phyloP scores from a whole-genome alignment of 495 filamentous ascomycete species.

The Aspergillus kassunensis region DNA sequence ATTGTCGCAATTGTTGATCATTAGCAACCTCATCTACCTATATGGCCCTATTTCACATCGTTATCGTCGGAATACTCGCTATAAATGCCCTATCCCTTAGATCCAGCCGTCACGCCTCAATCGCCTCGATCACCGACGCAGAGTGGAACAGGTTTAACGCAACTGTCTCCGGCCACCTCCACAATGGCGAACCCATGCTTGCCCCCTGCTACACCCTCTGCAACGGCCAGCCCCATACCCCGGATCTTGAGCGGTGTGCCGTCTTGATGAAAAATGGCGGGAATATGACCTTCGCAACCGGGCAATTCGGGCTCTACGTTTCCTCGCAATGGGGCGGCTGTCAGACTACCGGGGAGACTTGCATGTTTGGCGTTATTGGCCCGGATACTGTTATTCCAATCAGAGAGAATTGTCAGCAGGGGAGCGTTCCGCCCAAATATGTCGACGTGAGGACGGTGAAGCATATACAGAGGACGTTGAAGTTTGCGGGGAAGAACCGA shows the following conservation, averaged over 20 bases:
- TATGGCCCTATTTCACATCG: background rate
- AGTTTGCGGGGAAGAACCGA: slow-evolving; percentile 24
- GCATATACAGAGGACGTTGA: slow-evolving; percentile 5
- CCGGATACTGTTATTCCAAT: background rate
- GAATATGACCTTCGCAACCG: background rate
- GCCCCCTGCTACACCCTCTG: slow-evolving; percentile 7
- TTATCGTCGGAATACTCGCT: background rate
- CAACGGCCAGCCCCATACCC: background rate
- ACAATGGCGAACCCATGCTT: slow-evolving; percentile 9
- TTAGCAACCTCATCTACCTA: too few relatives aligned
- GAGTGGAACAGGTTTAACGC: slow-evolving; percentile 6
- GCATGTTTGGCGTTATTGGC: background rate
- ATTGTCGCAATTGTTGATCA: too few relatives aligned
- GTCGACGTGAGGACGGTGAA: slow-evolving; percentile 5
- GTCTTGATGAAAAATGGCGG: background rate
- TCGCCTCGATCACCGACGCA: background rate
- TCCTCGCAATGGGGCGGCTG: slow-evolving; percentile 9
- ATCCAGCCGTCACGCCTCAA: background rate
- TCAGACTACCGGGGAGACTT: slow-evolving; percentile 10
- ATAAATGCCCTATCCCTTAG: background rate
- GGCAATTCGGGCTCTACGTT: background rate
- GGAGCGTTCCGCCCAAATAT: slow-evolving; percentile 10
- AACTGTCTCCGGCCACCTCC: slow-evolving; percentile 10
- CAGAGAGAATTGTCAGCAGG: background rate
- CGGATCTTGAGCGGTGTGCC: background rate